These are phyloP conservation scores for Auricularia heimuer DNA, from an alignment of 768 basidiomycete genomes.

Conservation along the genomic window DNA sequence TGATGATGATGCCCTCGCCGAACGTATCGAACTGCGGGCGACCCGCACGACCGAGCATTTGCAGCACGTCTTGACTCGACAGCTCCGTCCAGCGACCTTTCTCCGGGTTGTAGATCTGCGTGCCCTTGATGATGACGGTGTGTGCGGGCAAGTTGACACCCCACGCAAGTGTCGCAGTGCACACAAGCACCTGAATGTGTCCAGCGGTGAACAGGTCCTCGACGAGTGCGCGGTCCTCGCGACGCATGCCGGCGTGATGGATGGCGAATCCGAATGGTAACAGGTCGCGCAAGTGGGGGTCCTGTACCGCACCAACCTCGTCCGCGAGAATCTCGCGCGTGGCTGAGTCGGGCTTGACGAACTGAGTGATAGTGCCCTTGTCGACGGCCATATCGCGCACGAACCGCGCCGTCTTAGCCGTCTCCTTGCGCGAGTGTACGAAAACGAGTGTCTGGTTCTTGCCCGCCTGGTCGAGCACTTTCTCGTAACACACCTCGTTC, in stretches of 20 bases:
- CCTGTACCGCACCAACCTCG: conserved; percentile 76
- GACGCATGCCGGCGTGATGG: conserved; percentile 94
- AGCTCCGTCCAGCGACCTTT: conserved; percentile 97
- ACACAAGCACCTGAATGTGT: conserved; percentile 86
- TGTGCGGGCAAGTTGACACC: conserved; percentile 98
- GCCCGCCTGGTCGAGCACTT: conserved; percentile 83
- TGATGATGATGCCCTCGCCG: conserved; percentile 97
- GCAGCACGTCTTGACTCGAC: conserved; percentile 90
- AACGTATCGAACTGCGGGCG: conserved; percentile 95
- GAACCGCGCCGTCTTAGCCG: conserved; percentile 92
- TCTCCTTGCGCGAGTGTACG: conserved; percentile 97
- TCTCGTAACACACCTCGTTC: conserved; percentile 99
- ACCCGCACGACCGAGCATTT: conserved; percentile 98
- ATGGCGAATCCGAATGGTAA: conserved; percentile 96
- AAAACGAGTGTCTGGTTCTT: conserved; percentile 90
- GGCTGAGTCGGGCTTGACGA: conserved; percentile 88
- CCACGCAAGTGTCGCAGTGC: conserved; percentile 98
- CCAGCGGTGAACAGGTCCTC: conserved; percentile 93
- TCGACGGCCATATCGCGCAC: conserved; percentile 92
- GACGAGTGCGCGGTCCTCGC: conserved; percentile 82
- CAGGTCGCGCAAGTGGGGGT: conserved; percentile 75
- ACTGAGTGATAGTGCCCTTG: conserved; percentile 92
- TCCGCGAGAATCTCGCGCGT: conserved; percentile 81
- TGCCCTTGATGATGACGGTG: conserved; percentile 99
- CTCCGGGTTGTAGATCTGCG: conserved; percentile 98